Conservation (phyloP, 1,284 basidiomycete genomes). For the Apiotrichum akiyoshidainum region DNA sequence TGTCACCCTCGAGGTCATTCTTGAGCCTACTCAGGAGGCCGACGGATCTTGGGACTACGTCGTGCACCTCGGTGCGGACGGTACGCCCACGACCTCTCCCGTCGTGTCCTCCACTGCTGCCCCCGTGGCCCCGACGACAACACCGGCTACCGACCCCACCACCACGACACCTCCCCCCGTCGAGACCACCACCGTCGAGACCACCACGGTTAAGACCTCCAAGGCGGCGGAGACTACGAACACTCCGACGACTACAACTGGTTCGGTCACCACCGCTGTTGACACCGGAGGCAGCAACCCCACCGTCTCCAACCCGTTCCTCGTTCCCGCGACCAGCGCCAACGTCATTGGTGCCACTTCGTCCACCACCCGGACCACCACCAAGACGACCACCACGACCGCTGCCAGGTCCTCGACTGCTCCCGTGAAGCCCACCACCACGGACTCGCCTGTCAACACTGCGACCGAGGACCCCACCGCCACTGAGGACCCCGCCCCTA, state of each 20-base stretch:
- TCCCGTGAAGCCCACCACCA: conserved; percentile 4
- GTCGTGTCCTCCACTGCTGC: conserved; percentile 26
- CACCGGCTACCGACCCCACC: conserved; percentile 1
- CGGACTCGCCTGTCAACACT: neutral
- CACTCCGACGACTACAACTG: too few species aligned
- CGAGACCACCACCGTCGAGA: conserved; percentile 5
- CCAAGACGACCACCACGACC: neutral
- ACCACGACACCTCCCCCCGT: conserved; percentile 1
- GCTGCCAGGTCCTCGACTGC: conserved; percentile 3
- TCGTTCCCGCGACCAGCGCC: conserved; percentile 28
- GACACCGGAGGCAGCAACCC: conserved; percentile 11
- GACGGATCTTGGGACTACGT: conserved; percentile 51
- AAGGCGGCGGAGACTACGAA: too few species aligned
- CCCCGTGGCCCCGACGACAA: conserved; percentile 15
- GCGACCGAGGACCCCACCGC: neutral
- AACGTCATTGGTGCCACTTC: conserved; percentile 15
- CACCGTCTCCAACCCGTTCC: conserved; percentile 26
- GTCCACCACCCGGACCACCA: neutral
- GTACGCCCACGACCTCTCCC: conserved; percentile 46
- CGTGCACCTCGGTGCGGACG: conserved; percentile 45
- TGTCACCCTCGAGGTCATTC: conserved; percentile 46
- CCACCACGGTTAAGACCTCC: neutral
- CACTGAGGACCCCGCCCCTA: neutral
- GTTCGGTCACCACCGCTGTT: conserved; percentile 8
- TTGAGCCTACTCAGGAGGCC: conserved; percentile 48